phyloP scores from a whole-genome alignment of 2,329 filamentous ascomycete species.

The Salinomyces thailandicus region DNA sequence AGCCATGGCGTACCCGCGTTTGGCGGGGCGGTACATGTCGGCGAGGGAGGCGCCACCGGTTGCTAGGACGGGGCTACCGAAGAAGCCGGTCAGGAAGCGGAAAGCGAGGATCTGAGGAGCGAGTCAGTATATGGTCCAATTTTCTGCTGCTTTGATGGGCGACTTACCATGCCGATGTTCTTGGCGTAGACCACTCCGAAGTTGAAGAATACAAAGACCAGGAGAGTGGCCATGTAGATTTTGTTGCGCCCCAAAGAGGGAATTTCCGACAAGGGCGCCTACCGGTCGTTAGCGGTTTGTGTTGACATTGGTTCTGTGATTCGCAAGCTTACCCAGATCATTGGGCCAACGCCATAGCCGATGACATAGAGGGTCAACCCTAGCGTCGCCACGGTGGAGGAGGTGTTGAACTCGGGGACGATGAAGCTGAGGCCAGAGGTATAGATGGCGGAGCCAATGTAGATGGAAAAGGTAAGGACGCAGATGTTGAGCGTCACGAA shows the following conservation, averaged over 20 bases:
- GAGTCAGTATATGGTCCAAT: constrained; percentile 57
- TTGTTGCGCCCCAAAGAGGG: constrained; percentile 56
- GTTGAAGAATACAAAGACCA: constrained; percentile 55
- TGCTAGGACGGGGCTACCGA: constrained; percentile 55
- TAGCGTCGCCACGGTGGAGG: constrained; percentile 42
- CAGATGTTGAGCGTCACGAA: constrained; percentile 34
- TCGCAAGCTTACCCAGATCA: constrained; percentile 43
- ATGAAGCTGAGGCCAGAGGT: constrained; percentile 35
- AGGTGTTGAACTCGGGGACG: constrained; percentile 44
- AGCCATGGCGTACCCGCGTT: constrained; percentile 35
- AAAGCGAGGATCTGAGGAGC: constrained; percentile 48
- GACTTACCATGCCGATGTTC: constrained; percentile 36
- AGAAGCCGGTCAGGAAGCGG: constrained; percentile 56
- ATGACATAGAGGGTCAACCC: constrained; percentile 54
- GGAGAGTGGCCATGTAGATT: constrained; percentile 57
- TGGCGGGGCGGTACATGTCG: constrained; percentile 38
- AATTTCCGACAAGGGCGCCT: constrained; percentile 53
- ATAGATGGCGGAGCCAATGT: constrained; percentile 45
- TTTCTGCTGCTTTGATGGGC: too few relatives aligned
- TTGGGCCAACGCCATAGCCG: constrained; percentile 51
- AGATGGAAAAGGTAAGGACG: constrained; percentile 51
- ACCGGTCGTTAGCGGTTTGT: constrained; percentile 6
- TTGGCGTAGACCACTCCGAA: constrained; percentile 36
- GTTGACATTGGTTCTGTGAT: constrained; percentile 28
- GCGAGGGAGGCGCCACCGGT: constrained; percentile 47